Base-by-base conservation (phyloP, 345 rosid species). In the Salix koriyanagi region DNA sequence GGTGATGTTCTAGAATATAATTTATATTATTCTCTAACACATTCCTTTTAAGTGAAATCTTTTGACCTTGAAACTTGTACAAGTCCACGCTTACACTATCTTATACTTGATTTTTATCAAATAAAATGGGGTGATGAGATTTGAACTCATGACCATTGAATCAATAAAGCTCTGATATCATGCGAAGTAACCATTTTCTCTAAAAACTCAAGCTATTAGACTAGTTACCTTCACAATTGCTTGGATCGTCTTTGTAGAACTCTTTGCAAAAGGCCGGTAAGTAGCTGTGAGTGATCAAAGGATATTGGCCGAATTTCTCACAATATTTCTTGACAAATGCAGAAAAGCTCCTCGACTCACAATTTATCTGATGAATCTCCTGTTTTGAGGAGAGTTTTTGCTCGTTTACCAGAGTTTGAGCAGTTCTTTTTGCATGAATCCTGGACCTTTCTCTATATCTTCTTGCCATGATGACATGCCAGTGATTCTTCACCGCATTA, bases 391-490 rank as follows among this genome's bases (percentile, higher is more conserved):
- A 41, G 7, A 7, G 2, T 30, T 42, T 66, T 7, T 67, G 56
- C 1, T 72, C 41, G 19, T 65, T 37, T 28, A 67, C 9, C 44
- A 67, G 68, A 69, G 61, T 6, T n/a, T 67, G 73, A 78, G 64
- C 77, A 56, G 56, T 64, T 58, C 69, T 68, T 46, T 79, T 79
- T 41, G 69, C 81, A 28, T 79, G 81, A 68, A 73, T 26, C 18
- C 70, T 60, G n/a, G 73, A 79, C 60, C 75, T 84, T 79, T 90
- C 90, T 1, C 94, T 79, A 66, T 85, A 83, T 69, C 83, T 85
- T 73, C 97, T 85, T 6, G 97, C 99, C 97, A 93, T 95, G 65
- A 95, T 89, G 44, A 95, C 97, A 46, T 95, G 99, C 97, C 97
- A 95, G 39, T 95, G 99, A 80, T 95, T 95, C 93, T 95, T 95